These are phyloP conservation scores for Lactarius indigo DNA, from an alignment of 768 basidiomycete species.

Conservation along the genomic window DNA sequence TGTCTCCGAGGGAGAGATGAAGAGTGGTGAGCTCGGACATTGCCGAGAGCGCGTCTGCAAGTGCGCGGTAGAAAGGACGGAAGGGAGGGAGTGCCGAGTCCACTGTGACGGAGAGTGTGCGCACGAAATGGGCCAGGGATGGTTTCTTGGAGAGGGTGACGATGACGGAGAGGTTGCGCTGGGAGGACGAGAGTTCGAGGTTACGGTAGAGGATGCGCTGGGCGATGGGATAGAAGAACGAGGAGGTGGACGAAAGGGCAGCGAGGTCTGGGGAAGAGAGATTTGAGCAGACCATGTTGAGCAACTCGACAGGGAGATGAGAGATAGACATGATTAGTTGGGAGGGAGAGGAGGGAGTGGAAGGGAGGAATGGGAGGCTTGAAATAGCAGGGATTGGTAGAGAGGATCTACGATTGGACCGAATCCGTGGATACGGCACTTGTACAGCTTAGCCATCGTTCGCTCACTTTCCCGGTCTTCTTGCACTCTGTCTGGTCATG, in stretches of 20 bases:
- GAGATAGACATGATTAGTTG: conserved; percentile 40
- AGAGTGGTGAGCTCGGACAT: conserved; percentile 63
- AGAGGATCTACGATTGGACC: conserved; percentile 6
- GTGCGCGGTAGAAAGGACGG: conserved; percentile 44
- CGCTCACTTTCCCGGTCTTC: neutral
- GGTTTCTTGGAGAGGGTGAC: conserved; percentile 54
- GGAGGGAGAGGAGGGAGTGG: conserved; percentile 1
- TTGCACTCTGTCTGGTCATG: neutral
- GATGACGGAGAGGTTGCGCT: conserved; percentile 48
- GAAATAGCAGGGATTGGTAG: neutral
- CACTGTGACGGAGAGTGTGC: conserved; percentile 55
- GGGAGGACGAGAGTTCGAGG: conserved; percentile 43
- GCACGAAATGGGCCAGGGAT: conserved; percentile 58
- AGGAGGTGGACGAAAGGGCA: conserved; percentile 44
- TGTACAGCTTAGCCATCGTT: neutral
- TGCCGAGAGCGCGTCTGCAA: conserved; percentile 50
- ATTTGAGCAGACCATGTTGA: conserved; percentile 45
- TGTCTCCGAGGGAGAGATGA: conserved; percentile 44
- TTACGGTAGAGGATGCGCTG: conserved; percentile 63
- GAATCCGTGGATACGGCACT: neutral
- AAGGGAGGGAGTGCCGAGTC: conserved; percentile 41
- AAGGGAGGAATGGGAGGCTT: neutral
- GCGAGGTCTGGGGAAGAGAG: conserved; percentile 41
- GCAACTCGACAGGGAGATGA: conserved; percentile 57
- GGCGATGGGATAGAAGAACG: conserved; percentile 45